A percentile compares a stretch with the other conserved stretches of the same genome.
phyloP scores from a whole-genome alignment of 352 stramenopile species.

The Albugo candida region DNA sequence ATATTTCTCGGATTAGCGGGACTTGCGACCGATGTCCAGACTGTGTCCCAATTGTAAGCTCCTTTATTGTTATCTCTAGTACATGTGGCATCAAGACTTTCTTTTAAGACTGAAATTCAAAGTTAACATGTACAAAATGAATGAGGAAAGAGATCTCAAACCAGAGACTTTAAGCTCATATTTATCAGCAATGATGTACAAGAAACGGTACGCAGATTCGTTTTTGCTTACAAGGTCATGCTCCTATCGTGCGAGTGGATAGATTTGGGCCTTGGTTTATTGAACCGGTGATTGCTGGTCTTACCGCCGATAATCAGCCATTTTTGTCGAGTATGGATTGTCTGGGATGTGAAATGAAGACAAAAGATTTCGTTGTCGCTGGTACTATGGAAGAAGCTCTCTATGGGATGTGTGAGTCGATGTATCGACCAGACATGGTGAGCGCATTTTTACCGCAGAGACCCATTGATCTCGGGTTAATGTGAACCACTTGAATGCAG shows the following conservation, averaged over 20 bases:
- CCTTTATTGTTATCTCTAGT: not conserved
- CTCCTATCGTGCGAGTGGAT: not conserved
- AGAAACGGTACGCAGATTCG: conserved; percentile 73
- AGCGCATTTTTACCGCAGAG: not conserved
- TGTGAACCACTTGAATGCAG: conserved; percentile 11
- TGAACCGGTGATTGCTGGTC: conserved; percentile 93
- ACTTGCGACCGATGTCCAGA: conserved; percentile 97
- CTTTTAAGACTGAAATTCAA: conserved; percentile 73
- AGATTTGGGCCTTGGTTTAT: conserved; percentile 98
- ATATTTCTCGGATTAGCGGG: conserved; percentile 92
- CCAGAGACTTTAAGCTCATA: conserved; percentile 93
- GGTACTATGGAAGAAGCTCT: conserved; percentile 96
- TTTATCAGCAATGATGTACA: conserved; percentile 94
- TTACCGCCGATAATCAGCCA: conserved; percentile 88
- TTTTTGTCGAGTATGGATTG: conserved; percentile 97
- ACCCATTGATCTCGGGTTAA: no score
- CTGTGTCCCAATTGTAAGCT: conserved; percentile 82
- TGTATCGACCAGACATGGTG: conserved; percentile 93
- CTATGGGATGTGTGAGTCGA: conserved; percentile 97
- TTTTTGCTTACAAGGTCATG: not conserved
- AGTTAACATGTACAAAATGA: conserved; percentile 96
- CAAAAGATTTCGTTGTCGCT: conserved; percentile 95
- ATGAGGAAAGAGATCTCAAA: conserved; percentile 97
- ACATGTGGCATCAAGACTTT: not conserved
- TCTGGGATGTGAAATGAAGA: conserved; percentile 89